Conservation (phyloP, 495 filamentous ascomycete genomes). For the Pyrenula aspistea region DNA sequence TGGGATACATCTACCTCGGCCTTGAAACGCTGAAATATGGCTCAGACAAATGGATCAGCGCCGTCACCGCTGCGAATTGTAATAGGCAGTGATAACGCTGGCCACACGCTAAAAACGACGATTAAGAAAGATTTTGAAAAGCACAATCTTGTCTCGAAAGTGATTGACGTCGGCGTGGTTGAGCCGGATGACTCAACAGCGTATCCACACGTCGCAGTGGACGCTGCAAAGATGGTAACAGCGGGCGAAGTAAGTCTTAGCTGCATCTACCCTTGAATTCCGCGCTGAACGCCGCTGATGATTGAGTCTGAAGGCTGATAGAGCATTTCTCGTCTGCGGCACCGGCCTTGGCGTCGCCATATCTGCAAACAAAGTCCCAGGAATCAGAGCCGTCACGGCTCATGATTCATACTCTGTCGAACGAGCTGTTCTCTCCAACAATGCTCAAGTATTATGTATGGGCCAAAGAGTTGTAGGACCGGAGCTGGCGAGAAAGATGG, state of each 20-base stretch:
- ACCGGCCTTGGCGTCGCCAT: slow-evolving; percentile 82
- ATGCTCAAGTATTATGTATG: slow-evolving; percentile 82
- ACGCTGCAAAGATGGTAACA: slow-evolving; percentile 53
- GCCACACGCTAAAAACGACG: slow-evolving; percentile 65
- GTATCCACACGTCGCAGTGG: slow-evolving; percentile 70
- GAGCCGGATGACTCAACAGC: slow-evolving; percentile 61
- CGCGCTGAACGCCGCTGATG: neutral
- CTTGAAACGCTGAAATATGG: neutral
- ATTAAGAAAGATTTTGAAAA: slow-evolving; percentile 61
- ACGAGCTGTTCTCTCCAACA: slow-evolving; percentile 68
- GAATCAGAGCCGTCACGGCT: slow-evolving; percentile 74
- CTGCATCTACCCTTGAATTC: neutral
- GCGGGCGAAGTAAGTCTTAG: slow-evolving; percentile 34
- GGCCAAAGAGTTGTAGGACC: slow-evolving; percentile 74
- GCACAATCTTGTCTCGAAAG: slow-evolving; percentile 51
- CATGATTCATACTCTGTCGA: slow-evolving; percentile 81
- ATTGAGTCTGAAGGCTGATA: slow-evolving; percentile 39
- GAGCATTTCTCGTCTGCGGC: slow-evolving; percentile 76
- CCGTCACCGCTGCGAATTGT: slow-evolving; percentile 38
- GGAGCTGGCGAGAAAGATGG: slow-evolving; percentile 66
- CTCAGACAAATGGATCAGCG: neutral
- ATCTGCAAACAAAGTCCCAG: slow-evolving; percentile 75
- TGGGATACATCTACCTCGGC: too few species aligned
- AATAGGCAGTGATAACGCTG: slow-evolving; percentile 61
- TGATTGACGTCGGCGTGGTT: slow-evolving; percentile 60